Percentiles rank a stretch among this genome's conserved stretches.
These are phyloP conservation scores for Trypanosoma platydactyli DNA, from an alignment of 208 protist genomes.

Conservation along the genomic window DNA sequence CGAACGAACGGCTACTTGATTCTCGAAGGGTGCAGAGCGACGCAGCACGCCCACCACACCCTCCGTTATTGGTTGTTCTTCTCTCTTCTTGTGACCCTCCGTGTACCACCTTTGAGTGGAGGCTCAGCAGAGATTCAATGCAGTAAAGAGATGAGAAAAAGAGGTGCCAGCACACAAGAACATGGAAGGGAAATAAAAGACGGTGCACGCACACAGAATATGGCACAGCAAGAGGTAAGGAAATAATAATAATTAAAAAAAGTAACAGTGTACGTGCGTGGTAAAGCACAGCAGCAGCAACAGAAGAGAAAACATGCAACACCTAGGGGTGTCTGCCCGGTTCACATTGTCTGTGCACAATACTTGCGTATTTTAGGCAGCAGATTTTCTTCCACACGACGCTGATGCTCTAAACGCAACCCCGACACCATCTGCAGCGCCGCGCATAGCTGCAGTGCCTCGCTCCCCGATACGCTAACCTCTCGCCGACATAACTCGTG, in stretches of 20 bases:
- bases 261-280: too few species aligned
- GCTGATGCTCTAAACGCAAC: slow-evolving; percentile 57
- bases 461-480: slow-evolving; percentile 28
- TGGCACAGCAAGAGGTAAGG: background rate
- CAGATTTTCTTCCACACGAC: slow-evolving; percentile 42
- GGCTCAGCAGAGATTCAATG: background rate
- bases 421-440: slow-evolving; percentile 44
- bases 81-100: background rate
- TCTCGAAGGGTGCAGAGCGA: too few species aligned
- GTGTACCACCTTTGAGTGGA: too few species aligned
- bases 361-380: slow-evolving; percentile 53
- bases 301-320: background rate
- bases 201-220: slow-evolving; percentile 2
- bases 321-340: background rate
- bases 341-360: slow-evolving; percentile 8
- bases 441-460: slow-evolving; percentile 33
- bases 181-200: slow-evolving; percentile 9
- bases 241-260: background rate
- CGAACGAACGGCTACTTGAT: too few species aligned
- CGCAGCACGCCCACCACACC: too few species aligned
- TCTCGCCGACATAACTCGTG: slow-evolving; percentile 60
- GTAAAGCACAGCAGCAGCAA: background rate
- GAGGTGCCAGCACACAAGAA: background rate
- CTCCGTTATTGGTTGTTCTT: slow-evolving; percentile 1
- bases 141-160: background rate